phyloP scores from a whole-genome alignment of 1,284 basidiomycete genomes.

The Puccinia coronata region DNA sequence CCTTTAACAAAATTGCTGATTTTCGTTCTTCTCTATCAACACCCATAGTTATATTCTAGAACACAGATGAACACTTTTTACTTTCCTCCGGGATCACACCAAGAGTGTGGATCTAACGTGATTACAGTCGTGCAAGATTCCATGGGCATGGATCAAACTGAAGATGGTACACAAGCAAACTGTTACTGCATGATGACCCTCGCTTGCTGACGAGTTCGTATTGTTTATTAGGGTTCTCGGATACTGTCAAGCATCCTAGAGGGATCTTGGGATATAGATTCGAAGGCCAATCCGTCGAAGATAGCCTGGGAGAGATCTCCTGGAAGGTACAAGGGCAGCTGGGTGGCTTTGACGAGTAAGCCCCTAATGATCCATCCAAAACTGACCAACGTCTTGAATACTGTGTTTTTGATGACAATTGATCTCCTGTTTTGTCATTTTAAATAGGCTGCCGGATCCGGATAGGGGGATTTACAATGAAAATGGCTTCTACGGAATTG shows the following conservation, averaged over 20 bases:
- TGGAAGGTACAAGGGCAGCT: conserved; percentile 55
- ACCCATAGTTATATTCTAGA: conserved; percentile 18
- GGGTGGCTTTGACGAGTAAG: conserved; percentile 50
- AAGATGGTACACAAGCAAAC: conserved; percentile 9
- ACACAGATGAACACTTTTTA: background rate
- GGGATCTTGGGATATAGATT: conserved; percentile 53
- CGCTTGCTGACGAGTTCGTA: background rate
- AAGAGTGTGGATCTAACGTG: conserved; percentile 50
- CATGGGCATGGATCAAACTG: conserved; percentile 52
- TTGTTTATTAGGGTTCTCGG: conserved; percentile 4
- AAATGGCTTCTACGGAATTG: conserved; percentile 45
- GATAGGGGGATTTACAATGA: conserved; percentile 39
- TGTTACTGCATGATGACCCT: background rate
- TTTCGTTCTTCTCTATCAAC: background rate
- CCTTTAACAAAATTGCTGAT: background rate
- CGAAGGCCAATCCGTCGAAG: conserved; percentile 28
- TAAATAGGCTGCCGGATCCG: conserved; percentile 41
- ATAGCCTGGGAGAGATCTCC: conserved; percentile 30
- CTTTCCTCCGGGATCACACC: conserved; percentile 16
- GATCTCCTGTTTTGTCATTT: background rate
- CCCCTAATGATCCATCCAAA: background rate
- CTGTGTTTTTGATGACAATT: background rate
- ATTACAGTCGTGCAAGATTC: conserved; percentile 55
- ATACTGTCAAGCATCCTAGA: conserved; percentile 54
- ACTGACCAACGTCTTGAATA: background rate